These are phyloP conservation scores for Pseudogymnoascus sp. DNA, from an alignment of 2,329 filamentous ascomycete genomes.

Conservation along the genomic window DNA sequence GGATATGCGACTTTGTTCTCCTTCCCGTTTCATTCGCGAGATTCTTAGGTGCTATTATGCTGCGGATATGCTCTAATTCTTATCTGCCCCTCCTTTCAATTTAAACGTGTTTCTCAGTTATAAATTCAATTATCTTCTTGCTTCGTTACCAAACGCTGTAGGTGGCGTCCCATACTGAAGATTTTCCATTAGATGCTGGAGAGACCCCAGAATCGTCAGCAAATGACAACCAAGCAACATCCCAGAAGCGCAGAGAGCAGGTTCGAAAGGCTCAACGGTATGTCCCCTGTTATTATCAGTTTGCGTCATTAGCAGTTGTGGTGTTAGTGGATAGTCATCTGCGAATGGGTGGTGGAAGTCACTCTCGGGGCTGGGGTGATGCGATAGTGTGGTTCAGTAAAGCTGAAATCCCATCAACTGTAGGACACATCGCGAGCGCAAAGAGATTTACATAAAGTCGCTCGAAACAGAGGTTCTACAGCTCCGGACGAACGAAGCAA, in stretches of 20 bases:
- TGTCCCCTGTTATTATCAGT: neutral
- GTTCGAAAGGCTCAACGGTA: neutral
- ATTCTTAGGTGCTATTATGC: neutral
- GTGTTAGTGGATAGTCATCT: neutral
- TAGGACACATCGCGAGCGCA: constrained; percentile 31
- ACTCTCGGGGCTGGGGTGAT: neutral
- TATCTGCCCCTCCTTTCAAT: neutral
- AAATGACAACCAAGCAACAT: neutral
- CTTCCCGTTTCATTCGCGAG: neutral
- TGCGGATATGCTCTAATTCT: neutral
- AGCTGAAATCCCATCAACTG: neutral
- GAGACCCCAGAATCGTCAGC: neutral
- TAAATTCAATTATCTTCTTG: neutral
- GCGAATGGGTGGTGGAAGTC: neutral
- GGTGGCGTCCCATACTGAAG: neutral
- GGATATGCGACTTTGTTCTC: neutral
- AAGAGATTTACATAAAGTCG: constrained; percentile 27
- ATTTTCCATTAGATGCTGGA: neutral
- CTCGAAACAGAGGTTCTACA: constrained; percentile 26
- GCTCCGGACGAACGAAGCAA: constrained; percentile 20
- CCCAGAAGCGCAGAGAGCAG: neutral
- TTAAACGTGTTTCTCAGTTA: neutral
- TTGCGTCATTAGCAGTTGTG: neutral
- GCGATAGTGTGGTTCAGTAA: neutral
- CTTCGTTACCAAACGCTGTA: neutral